A percentile compares a stretch with the other conserved stretches of the same genome.
Conservation (phyloP, 192 early-diverging fungal species). For the Paraglomus brasilianum region DNA sequence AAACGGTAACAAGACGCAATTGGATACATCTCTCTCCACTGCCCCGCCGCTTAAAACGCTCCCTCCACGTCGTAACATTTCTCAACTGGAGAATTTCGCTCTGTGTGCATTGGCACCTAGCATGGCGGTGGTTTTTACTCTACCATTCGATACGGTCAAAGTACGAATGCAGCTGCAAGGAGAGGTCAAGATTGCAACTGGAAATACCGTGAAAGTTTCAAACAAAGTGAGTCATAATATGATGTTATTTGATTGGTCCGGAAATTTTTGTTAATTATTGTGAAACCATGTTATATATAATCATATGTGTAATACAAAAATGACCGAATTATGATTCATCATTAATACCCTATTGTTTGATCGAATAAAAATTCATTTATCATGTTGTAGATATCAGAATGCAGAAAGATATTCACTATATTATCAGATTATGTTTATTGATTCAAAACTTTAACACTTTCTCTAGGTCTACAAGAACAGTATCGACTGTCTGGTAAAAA, state of each 20-base stretch:
- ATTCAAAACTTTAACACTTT: no score
- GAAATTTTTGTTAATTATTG: slow-evolving; percentile 18
- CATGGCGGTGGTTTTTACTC: slow-evolving; percentile 71
- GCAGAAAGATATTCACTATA: no score
- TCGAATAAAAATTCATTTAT: no score
- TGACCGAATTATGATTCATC: no score
- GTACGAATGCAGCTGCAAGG: slow-evolving; percentile 69
- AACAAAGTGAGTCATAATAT: slow-evolving; percentile 36
- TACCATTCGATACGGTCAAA: slow-evolving; percentile 79
- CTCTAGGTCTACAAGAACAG: slow-evolving; percentile 60
- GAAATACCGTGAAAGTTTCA: slow-evolving; percentile 40
- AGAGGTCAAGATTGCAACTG: slow-evolving; percentile 45
- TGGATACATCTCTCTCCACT: slow-evolving; percentile 20
- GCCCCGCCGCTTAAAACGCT: slow-evolving; percentile 24
- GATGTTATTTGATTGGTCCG: no score
- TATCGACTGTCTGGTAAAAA: slow-evolving; percentile 67
- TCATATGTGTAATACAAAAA: slow-evolving; percentile 1
- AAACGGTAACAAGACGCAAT: no score
- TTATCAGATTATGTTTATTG: no score
- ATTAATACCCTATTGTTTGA: no score
- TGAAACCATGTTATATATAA: slow-evolving; percentile 5
- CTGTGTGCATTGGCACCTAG: slow-evolving; percentile 64
- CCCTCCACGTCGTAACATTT: slow-evolving; percentile 16
- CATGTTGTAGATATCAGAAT: no score
- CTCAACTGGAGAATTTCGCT: slow-evolving; percentile 59